Evolutionary conservation across 176 grass and related monocot species (phyloP), one percentile per base, ranked within the genome.

Genomic region (Cenchrus fungigraminus): DNA sequence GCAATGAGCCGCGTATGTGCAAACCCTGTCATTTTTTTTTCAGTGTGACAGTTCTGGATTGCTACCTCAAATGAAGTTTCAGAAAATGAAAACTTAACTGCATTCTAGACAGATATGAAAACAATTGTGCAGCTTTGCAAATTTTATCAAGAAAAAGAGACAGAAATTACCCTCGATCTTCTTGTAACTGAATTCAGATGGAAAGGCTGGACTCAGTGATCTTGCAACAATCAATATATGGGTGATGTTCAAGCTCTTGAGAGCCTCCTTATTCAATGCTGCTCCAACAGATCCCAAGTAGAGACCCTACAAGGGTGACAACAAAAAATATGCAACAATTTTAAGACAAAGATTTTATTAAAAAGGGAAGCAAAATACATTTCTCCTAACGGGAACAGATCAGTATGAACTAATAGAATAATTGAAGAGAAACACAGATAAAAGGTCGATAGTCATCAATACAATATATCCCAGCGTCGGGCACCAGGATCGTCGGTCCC

Each of bases 231-330:
- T 87, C 61, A 98, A 83, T 59, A 98, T 47, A 66, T 95, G 91
- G 47, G 91, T 95, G 64, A 98, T 79, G 89, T 94, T 98, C 25
- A 98, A 71, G 13, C 51, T 87, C 69, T 95, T 94, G 34, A 98
- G 64, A 51, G 76, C 61, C 12, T 92, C 83, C 87, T 92, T 95
- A 17, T 98, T 98, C 44, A 94, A 47, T 12, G 93, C 91, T 29
- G 89, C 91, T 4, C 97, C 93, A 34, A 95, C 74, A 81, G 93
- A 98, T 85, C 93, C 97, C 84, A 98, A 83, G 84, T 95, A 98
- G 65, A 98, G 77, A 76, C 97, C 91, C 89, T 94, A 73, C 68
- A 88, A 74, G 42, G 19, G 71, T 58, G 54, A 32, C 15, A 55
- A 90, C 83, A 14, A 90, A 65, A 73, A 14, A 82, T 53, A 71